A percentile compares a stretch with the other conserved stretches of the same genome.
Conservation (phyloP, 176 grass and related monocot genomes). For the Thinopyrum elongatum region DNA sequence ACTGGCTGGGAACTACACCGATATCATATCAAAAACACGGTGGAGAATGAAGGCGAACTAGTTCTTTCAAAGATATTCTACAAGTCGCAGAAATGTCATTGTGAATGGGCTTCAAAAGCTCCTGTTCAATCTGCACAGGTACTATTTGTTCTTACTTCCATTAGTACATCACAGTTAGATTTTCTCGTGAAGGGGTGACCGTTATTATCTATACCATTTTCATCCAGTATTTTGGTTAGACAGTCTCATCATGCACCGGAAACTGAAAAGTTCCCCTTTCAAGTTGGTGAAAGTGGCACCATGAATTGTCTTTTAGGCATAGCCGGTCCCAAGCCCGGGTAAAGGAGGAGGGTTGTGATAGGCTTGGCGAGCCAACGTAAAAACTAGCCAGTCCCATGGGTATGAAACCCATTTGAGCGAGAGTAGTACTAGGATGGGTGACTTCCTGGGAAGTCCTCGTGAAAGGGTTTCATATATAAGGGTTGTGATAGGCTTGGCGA, state of each 20-base stretch:
- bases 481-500: too few relatives aligned
- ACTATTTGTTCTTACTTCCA: conserved; percentile 12
- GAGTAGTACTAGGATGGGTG: too few relatives aligned
- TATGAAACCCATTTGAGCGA: too few relatives aligned
- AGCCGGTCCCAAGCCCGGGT: too few relatives aligned
- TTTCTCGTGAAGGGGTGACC: background rate
- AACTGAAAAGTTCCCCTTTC: background rate
- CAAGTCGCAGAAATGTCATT: conserved; percentile 7
- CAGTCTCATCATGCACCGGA: background rate
- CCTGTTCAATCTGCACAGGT: background rate
- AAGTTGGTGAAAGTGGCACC: background rate
- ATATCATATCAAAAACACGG: conserved; percentile 45
- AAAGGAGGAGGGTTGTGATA: too few relatives aligned
- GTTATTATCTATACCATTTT: background rate
- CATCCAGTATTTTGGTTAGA: background rate
- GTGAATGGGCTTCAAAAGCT: conserved; percentile 7
- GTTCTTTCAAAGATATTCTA: conserved; percentile 76
- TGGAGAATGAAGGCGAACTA: conserved; percentile 45
- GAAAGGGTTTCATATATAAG: too few relatives aligned
- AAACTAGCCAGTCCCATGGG: too few relatives aligned
- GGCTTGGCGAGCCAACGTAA: too few relatives aligned
- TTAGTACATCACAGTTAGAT: background rate
- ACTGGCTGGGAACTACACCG: conserved; percentile 67
- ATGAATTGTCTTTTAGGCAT: too few relatives aligned
- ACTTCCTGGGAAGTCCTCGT: too few relatives aligned